Evolutionary conservation across 352 stramenopile species (phyloP).

Genomic region (Globisporangium lucens): DNA sequence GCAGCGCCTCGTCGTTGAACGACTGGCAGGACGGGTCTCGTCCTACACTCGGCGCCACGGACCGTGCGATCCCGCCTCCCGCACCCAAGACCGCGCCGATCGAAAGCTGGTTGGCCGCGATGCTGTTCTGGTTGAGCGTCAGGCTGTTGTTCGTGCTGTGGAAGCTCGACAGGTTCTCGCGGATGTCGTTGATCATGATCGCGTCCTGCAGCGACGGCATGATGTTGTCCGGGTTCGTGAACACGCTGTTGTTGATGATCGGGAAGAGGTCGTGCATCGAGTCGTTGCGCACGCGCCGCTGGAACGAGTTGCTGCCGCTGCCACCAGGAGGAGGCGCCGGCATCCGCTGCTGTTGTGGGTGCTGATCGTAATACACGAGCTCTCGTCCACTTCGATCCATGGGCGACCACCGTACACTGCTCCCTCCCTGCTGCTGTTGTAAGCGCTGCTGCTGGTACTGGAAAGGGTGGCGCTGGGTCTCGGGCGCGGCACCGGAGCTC

Average conservation of each 20-base stretch:
- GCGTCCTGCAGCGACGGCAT: slow-evolving; percentile 69
- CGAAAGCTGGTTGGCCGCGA: slow-evolving; percentile 12
- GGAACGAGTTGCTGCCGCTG: slow-evolving; percentile 14
- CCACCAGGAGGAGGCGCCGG: slow-evolving; percentile 16
- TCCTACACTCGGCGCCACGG: slow-evolving; percentile 6
- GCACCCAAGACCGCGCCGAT: slow-evolving; percentile 14
- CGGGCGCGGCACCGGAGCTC: background rate
- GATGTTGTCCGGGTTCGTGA: slow-evolving; percentile 74
- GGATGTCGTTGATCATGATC: slow-evolving; percentile 71
- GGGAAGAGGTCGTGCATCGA: slow-evolving; percentile 70
- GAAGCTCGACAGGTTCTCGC: slow-evolving; percentile 23
- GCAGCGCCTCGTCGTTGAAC: slow-evolving; percentile 20
- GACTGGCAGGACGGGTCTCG: slow-evolving; percentile 24
- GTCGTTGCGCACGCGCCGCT: slow-evolving; percentile 24
- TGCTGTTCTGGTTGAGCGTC: slow-evolving; percentile 4
- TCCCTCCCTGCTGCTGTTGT: background rate
- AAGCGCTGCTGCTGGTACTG: slow-evolving; percentile 14
- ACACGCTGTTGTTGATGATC: slow-evolving; percentile 52
- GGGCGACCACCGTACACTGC: background rate
- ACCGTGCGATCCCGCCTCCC: slow-evolving; percentile 2
- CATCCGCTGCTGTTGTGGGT: slow-evolving; percentile 20
- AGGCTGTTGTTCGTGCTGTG: slow-evolving; percentile 9
- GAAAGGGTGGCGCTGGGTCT: slow-evolving; percentile 10
- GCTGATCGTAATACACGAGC: slow-evolving; percentile 15
- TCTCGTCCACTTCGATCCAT: background rate